Conservation (phyloP, 2,329 filamentous ascomycete genomes). For the Ceratocystis harringtonii region DNA sequence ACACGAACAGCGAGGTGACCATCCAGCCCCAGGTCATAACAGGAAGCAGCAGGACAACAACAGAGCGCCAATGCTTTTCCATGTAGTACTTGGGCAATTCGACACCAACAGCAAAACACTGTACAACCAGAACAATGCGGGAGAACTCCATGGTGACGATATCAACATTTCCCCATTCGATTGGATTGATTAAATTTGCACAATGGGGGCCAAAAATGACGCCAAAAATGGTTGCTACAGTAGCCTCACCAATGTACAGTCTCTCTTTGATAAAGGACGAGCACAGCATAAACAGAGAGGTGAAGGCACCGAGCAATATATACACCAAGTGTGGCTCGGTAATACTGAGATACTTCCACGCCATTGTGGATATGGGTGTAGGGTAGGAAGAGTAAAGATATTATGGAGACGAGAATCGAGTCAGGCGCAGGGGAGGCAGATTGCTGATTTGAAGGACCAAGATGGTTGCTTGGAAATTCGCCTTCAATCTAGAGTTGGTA, state of each 20-base stretch:
- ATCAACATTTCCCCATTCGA: slow-evolving; percentile 67
- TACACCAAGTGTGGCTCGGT: slow-evolving; percentile 96
- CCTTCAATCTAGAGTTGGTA: not conserved
- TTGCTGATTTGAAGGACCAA: not conserved
- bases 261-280: slow-evolving; percentile 97
- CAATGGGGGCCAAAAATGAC: slow-evolving; percentile 81
- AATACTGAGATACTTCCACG: slow-evolving; percentile 67
- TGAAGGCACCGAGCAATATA: slow-evolving; percentile 95
- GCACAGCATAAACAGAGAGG: slow-evolving; percentile 93
- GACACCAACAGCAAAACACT: slow-evolving; percentile 84
- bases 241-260: slow-evolving; percentile 96
- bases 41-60: slow-evolving; percentile 71
- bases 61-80: slow-evolving; percentile 94
- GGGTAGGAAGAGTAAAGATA: not conserved
- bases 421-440: not conserved
- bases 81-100: slow-evolving; percentile 90
- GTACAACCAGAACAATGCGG: slow-evolving; percentile 75
- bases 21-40: slow-evolving; percentile 98
- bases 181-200: slow-evolving; percentile 63
- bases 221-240: slow-evolving; percentile 75
- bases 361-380: slow-evolving; percentile 35
- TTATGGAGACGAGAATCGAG: not conserved
- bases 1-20: slow-evolving; percentile 82
- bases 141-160: slow-evolving; percentile 82
- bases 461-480: not conserved